These are phyloP conservation scores for Lipomyces mesembrius DNA, from an alignment of 805 yeast genomes.

Conservation along the genomic window DNA sequence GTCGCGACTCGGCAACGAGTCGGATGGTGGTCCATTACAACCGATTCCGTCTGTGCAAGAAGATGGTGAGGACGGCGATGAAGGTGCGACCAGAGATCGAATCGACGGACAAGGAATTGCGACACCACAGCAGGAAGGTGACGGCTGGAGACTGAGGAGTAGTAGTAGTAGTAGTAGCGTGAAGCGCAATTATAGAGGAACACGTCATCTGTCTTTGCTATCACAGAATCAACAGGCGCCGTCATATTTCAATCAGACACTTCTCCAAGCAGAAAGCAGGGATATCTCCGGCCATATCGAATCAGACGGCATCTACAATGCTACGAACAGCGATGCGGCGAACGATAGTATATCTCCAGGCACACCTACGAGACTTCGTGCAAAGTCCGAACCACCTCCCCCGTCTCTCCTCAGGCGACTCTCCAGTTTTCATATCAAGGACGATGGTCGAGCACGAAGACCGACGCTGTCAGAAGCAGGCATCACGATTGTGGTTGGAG, in stretches of 20 bases:
- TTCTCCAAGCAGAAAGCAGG: too few relatives aligned
- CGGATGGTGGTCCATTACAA: background rate
- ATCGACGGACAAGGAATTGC: background rate
- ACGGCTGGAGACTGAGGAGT: background rate
- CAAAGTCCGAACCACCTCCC: conserved; percentile 13
- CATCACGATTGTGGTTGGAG: conserved; percentile 16
- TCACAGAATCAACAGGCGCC: background rate
- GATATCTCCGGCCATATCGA: background rate
- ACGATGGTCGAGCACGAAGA: conserved; percentile 17
- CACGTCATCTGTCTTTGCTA: background rate
- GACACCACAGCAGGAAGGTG: background rate
- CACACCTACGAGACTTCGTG: background rate
- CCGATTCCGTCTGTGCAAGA: background rate
- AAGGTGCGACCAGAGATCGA: background rate
- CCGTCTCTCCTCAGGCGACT: conserved; percentile 20
- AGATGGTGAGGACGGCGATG: background rate
- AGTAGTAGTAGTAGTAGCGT: background rate
- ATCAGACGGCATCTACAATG: background rate
- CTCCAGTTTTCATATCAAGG: background rate
- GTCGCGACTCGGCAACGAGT: background rate
- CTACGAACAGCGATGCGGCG: background rate
- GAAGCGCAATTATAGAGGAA: background rate
- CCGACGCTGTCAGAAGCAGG: conserved; percentile 26
- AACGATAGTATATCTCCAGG: background rate
- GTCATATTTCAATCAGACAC: background rate